These are phyloP conservation scores for Arabidopsis lyrata DNA, from an alignment of 441 rosid species.

Conservation along the genomic window DNA sequence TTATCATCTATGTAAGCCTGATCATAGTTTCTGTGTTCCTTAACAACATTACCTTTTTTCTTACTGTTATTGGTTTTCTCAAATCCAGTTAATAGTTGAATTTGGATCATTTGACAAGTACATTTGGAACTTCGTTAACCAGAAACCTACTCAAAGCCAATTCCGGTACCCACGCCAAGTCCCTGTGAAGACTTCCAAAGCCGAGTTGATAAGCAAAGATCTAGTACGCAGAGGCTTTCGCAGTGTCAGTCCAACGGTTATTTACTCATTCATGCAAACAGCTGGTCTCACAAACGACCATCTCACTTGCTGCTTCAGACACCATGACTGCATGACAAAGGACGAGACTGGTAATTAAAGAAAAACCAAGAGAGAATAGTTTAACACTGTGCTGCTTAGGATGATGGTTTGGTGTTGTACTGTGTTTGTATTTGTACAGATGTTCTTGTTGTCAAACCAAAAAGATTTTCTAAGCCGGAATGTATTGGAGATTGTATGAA, in stretches of 20 bases:
- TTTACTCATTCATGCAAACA: slow-evolving; percentile 91
- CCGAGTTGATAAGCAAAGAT: slow-evolving; percentile 91
- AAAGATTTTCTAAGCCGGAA: slow-evolving; percentile 32
- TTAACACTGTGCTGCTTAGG: slow-evolving; percentile 36
- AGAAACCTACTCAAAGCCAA: slow-evolving; percentile 75
- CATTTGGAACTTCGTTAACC: slow-evolving; percentile 88
- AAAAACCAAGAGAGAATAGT: slow-evolving; percentile 2
- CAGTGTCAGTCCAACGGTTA: slow-evolving; percentile 84
- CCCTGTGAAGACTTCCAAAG: slow-evolving; percentile 86
- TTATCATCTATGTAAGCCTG: slow-evolving; percentile 17
- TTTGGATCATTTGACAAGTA: slow-evolving; percentile 91
- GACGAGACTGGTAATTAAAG: slow-evolving; percentile 21
- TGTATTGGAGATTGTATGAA: slow-evolving; percentile 43
- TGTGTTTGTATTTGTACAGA: slow-evolving; percentile 37
- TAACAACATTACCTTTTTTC: neutral
- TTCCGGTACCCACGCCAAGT: slow-evolving; percentile 84
- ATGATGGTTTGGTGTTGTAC: slow-evolving; percentile 11
- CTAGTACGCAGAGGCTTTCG: slow-evolving; percentile 90
- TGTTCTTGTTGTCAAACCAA: slow-evolving; percentile 35
- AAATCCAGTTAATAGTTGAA: slow-evolving; percentile 75
- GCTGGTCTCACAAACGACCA: slow-evolving; percentile 91
- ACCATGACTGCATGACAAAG: slow-evolving; percentile 61
- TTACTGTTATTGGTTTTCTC: slow-evolving; percentile 45
- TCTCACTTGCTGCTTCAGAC: slow-evolving; percentile 82
- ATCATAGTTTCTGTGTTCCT: slow-evolving; percentile 5